Conservation (phyloP, 345 rosid species). For the Citrus trifoliata region DNA sequence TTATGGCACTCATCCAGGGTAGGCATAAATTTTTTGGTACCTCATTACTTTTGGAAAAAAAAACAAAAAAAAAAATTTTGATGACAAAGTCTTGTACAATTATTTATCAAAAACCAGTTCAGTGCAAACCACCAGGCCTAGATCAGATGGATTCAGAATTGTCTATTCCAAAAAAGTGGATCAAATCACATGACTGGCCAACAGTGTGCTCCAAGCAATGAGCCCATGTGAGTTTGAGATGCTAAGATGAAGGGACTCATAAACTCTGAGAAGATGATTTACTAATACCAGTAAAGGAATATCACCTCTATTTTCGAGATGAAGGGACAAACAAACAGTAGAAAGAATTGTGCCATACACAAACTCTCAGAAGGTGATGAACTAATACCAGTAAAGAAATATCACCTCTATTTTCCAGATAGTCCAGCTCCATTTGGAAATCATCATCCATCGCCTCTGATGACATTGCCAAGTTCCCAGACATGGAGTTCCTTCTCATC, state of each 20-base stretch:
- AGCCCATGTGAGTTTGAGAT: neutral
- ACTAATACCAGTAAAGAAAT: neutral
- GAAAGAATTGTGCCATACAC: neutral
- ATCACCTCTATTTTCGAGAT: neutral
- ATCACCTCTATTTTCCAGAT: conserved; percentile 43
- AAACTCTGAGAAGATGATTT: neutral
- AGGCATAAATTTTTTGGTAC: neutral
- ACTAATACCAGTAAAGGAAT: neutral
- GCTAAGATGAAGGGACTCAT: neutral
- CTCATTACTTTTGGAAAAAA: neutral
- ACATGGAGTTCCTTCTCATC: no score
- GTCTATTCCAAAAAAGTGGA: no score
- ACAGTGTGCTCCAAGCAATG: no score
- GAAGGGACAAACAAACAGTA: neutral
- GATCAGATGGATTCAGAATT: neutral
- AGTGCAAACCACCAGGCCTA: neutral
- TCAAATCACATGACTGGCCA: no score
- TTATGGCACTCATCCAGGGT: neutral
- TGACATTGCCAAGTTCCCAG: neutral
- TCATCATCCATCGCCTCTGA: conserved; percentile 21
- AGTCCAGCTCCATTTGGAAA: conserved; percentile 24
- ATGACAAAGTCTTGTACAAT: neutral
- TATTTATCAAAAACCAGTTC: neutral
- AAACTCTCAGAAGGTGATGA: neutral
- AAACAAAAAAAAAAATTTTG: no score